Evolutionary conservation across 257 asterid species (phyloP).

Genomic region (Avicennia marina): DNA sequence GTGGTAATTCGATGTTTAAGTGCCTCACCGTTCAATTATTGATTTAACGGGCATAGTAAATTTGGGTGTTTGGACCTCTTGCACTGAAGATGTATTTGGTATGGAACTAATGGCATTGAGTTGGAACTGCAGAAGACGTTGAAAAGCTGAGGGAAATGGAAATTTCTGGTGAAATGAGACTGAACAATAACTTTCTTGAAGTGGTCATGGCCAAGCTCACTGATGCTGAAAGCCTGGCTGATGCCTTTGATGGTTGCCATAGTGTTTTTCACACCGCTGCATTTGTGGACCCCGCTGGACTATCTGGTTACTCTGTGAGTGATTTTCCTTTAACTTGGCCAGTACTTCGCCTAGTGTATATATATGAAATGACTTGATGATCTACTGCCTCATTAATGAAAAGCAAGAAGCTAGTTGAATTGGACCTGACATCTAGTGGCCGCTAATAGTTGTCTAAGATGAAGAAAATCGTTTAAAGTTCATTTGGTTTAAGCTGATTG

Average conservation of each 20-base stretch:
- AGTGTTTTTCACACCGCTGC: constrained; percentile 85
- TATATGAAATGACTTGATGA: too few relatives aligned
- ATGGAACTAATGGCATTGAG: not conserved
- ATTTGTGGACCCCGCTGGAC: constrained; percentile 83
- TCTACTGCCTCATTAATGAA: too few relatives aligned
- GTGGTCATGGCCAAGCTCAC: constrained; percentile 63
- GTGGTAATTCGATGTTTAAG: too few relatives aligned
- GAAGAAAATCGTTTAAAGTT: too few relatives aligned
- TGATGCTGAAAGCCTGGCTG: constrained; percentile 47
- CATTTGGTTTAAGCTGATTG: not conserved
- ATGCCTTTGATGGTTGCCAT: constrained; percentile 73
- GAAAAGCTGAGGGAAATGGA: constrained; percentile 83
- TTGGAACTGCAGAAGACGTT: constrained; percentile 64
- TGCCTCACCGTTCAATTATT: too few relatives aligned
- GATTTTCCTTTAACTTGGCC: not conserved
- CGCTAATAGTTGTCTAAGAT: too few relatives aligned
- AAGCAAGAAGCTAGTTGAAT: too few relatives aligned
- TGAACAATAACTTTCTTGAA: constrained; percentile 42
- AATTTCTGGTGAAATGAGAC: constrained; percentile 72
- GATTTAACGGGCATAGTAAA: too few relatives aligned
- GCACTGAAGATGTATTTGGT: too few relatives aligned
- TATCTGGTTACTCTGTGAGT: constrained; percentile 88
- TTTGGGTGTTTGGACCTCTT: too few relatives aligned
- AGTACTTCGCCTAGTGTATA: not conserved
- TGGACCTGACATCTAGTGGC: too few relatives aligned